Percentiles rank a stretch among this genome's conserved stretches.
Evolutionary conservation across 768 basidiomycete genomes (phyloP).

Genomic region (Lentinula raphanica): DNA sequence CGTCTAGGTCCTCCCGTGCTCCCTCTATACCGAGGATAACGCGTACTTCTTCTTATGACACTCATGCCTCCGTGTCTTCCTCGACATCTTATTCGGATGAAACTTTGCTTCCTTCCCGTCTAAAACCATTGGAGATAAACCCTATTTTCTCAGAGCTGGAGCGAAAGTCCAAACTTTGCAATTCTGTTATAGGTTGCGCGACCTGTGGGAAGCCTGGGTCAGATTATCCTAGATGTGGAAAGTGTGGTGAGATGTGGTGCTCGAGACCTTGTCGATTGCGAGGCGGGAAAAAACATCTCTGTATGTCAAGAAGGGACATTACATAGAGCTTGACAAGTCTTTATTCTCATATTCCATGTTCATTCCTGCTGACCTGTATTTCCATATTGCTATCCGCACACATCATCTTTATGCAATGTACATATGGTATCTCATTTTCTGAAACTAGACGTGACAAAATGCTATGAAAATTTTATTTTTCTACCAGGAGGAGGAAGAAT

Average conservation of each 20-base stretch:
- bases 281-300: constrained; percentile 48
- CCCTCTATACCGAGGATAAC: constrained; percentile 33
- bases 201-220: constrained; percentile 48
- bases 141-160: constrained; percentile 50
- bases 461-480: constrained; percentile 68
- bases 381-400: background rate
- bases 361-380: too few species aligned
- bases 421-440: background rate
- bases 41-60: constrained; percentile 30
- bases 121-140: constrained; percentile 24
- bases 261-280: constrained; percentile 55
- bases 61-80: constrained; percentile 18
- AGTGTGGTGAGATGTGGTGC: constrained; percentile 59
- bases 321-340: background rate
- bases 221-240: constrained; percentile 58
- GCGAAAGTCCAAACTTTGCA: constrained; percentile 45
- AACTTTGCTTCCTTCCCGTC: constrained; percentile 3
- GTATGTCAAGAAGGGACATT: constrained; percentile 16
- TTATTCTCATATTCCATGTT: background rate
- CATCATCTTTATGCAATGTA: background rate
- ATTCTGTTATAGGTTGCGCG: constrained; percentile 34
- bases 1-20: constrained; percentile 8
- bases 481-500: constrained; percentile 67
- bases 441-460: too few species aligned
- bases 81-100: constrained; percentile 12